Base-by-base conservation (phyloP, 2,329 filamentous ascomycete genomes). In the Didymella arachidicola region DNA sequence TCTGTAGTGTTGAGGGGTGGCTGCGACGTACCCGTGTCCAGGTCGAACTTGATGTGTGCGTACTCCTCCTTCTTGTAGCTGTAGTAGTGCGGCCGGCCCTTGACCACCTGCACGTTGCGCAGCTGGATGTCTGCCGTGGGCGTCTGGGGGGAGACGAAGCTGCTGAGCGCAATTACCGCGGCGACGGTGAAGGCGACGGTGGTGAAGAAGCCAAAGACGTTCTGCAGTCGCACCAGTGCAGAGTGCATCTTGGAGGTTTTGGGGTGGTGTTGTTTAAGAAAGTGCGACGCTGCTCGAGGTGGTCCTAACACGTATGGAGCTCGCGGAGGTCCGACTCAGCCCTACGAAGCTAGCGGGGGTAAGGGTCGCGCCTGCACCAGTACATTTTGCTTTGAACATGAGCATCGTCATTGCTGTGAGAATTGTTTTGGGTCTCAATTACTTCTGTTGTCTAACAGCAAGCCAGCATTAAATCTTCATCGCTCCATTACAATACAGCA, bases 201-300 rank as follows among this genome's bases (percentile, higher is more conserved):
- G 18, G 95, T 98, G 84, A 98, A 97, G 87, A 96, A 97, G 78
- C 95, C 93, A 77, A 99, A 99, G 77, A 93, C 89, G 80, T 92
- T 94, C 79, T 99, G 95, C 67, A 89, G 79, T 68, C 95, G 91
- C 63, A 91, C 92, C 47, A 96, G 80, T 45, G 90, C 86, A 74
- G 92, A 96, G 80, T 97, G 89, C 95, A 99, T 98, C 36, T 44
- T 71, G 65, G 27, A 44, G 57, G 53, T n/a, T 29, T 36, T 36
- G 42, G 2, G 36, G 18, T 19, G 41, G 29, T 43, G 46, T 43
- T 16, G 18, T 39, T 8, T n/a, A 7, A 3, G 36, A 39, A n/a
- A 39, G 19, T 11, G 8, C 16, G 39, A 27, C 19, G 25, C 22
- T 43, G 41, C 22, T 14, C 8, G 14, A 44, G 50, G 43, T 58